Evolutionary conservation across 75 land plant species (phyloP).

Genomic region (Sequoia sempervirens): DNA sequence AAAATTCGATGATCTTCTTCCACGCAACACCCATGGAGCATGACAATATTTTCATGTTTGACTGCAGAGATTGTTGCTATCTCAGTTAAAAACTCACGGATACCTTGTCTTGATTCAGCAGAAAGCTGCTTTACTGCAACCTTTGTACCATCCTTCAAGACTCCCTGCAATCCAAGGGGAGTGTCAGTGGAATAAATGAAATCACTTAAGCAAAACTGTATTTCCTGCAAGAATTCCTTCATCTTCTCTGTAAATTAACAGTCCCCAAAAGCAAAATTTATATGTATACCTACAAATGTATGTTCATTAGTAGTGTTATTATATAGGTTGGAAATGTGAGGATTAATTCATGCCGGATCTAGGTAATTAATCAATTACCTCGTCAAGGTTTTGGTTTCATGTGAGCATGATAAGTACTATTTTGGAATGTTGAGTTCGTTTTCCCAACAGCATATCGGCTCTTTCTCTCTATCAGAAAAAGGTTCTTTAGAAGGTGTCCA

Average conservation of each 20-base stretch:
- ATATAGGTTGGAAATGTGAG: not conserved
- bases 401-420: not conserved
- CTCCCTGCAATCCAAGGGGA: conserved; percentile 19
- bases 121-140: conserved; percentile 49
- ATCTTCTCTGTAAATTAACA: not conserved
- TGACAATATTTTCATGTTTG: conserved; percentile 42
- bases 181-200: not conserved
- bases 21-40: conserved; percentile 48
- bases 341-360: not conserved
- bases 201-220: not conserved
- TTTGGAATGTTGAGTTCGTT: not conserved
- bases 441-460: not conserved
- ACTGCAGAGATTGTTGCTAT: conserved; percentile 34
- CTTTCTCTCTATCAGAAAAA: not conserved
- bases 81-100: conserved; percentile 44
- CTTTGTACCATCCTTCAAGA: conserved; percentile 27
- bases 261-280: not conserved
- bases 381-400: not conserved
- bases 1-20: conserved; percentile 49
- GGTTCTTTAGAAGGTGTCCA: not conserved
- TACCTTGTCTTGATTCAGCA: conserved; percentile 36
- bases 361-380: not conserved
- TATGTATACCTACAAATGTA: not conserved
- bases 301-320: not conserved
- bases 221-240: not conserved